Conservation (phyloP, 2,329 filamentous ascomycete genomes). For the Epichloe sp. region DNA sequence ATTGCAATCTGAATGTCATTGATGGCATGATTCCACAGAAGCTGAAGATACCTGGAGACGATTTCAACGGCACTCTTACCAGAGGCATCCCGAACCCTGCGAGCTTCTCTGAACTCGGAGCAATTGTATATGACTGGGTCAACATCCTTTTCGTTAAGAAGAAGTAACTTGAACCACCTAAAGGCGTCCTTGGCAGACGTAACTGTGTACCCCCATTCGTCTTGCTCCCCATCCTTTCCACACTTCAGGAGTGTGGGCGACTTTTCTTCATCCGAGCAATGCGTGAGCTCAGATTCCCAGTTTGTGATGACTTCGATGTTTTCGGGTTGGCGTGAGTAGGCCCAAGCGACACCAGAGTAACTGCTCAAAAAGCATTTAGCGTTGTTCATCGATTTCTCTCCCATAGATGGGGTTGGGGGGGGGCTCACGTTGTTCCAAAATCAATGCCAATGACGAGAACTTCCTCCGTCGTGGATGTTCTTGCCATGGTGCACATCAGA, state of each 20-base stretch:
- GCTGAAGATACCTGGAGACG: slow-evolving; percentile 18
- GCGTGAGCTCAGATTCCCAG: slow-evolving; percentile 13
- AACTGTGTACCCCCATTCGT: slow-evolving; percentile 21
- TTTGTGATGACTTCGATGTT: slow-evolving; percentile 18
- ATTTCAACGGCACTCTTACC: slow-evolving; percentile 16
- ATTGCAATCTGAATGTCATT: slow-evolving; percentile 14
- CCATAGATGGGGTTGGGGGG: too few relatives aligned
- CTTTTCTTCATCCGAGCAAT: slow-evolving; percentile 20
- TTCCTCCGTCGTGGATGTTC: neutral
- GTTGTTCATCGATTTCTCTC: too few relatives aligned
- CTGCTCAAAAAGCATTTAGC: slow-evolving; percentile 8
- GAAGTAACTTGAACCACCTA: slow-evolving; percentile 29
- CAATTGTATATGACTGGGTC: slow-evolving; percentile 11
- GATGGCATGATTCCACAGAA: slow-evolving; percentile 20
- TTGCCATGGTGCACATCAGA: neutral
- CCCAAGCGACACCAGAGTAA: slow-evolving; percentile 28
- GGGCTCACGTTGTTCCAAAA: slow-evolving; percentile 31
- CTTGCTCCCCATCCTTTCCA: accelerated
- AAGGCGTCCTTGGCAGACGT: slow-evolving; percentile 12
- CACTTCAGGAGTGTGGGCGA: slow-evolving; percentile 15
- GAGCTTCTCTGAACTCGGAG: slow-evolving; percentile 9
- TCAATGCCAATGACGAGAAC: slow-evolving; percentile 28
- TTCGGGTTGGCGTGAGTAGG: slow-evolving; percentile 14
- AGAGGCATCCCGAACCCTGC: accelerated
- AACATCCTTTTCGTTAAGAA: slow-evolving; percentile 21